These are phyloP conservation scores for Trichoderma brevicompactum DNA, from an alignment of 2,329 filamentous ascomycete genomes.

Conservation along the genomic window DNA sequence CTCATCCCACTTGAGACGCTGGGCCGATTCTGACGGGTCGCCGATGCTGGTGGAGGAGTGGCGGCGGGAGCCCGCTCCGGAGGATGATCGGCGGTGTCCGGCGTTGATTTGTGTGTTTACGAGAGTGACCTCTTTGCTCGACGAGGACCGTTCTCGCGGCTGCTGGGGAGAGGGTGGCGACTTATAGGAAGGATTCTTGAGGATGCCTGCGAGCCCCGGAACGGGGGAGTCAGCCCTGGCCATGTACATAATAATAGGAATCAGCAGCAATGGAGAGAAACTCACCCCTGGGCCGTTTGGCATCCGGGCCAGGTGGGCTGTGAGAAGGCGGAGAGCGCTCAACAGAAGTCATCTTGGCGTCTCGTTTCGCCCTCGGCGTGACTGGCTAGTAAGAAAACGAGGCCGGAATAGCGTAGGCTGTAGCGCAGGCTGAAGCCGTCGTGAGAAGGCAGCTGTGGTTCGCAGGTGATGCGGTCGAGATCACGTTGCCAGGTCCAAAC, in stretches of 20 bases:
- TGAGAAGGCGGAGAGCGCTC: constrained; percentile 46
- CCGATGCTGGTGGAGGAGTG: constrained; percentile 61
- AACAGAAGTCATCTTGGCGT: constrained; percentile 49
- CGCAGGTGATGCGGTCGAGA: constrained; percentile 26
- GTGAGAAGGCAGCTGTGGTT: constrained; percentile 1
- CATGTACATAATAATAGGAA: not conserved
- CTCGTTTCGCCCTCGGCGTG: constrained; percentile 8
- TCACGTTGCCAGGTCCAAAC: constrained; percentile 19
- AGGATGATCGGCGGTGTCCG: constrained; percentile 82
- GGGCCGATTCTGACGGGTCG: constrained; percentile 58
- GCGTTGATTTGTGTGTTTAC: constrained; percentile 96
- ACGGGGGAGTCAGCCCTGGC: not conserved
- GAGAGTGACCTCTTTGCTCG: constrained; percentile 86
- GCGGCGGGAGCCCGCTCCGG: constrained; percentile 70
- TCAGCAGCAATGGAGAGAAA: not conserved
- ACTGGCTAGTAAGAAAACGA: not conserved
- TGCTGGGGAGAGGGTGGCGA: constrained; percentile 56
- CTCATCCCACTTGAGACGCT: constrained; percentile 96
- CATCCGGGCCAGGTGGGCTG: constrained; percentile 48
- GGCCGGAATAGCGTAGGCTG: not conserved
- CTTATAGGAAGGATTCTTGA: constrained; percentile 80
- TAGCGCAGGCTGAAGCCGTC: constrained; percentile 13
- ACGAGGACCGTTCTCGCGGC: constrained; percentile 47
- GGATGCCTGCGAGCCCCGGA: constrained; percentile 68
- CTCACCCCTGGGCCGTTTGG: constrained; percentile 53